Evolutionary conservation across 345 rosid species (phyloP), one percentile per base, ranked within the genome.

Genomic region (Hypericum androsaemum): DNA sequence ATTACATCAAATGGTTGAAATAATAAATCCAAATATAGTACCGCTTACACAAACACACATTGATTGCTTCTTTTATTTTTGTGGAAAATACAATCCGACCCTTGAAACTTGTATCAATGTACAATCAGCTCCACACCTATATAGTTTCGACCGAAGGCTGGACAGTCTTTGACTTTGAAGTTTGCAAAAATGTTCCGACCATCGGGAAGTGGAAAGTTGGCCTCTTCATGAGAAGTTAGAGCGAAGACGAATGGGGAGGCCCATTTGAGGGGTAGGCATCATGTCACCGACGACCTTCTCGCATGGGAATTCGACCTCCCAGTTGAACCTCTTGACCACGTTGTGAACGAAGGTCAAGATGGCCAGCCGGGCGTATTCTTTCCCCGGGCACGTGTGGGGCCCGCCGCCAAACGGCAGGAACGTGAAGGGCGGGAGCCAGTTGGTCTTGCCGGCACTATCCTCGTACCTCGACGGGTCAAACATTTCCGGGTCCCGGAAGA

Each of bases 391-490:
- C 68, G 50, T 58, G 10, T 75, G 55, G 0, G 80, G 80, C 0
- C 80, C 80, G 0, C 77, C 77, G 12, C 80, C 77, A 12, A 76
- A 76, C 7, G 80, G 77, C 5, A 76, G 75, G 40, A 76, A 69
- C 8, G 75, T 56, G 62, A 50, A 76, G 0, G 77, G 45, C 5
- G 71, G 75, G 14, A 69, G 53, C 8, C 22, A n/a, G 43, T 58
- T 69, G 0, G 32, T 22, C 32, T n/a, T n/a, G n/a, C n/a, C n/a
- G n/a, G n/a, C n/a, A n/a, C 40, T 61, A 0, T 71, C 73, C 0
- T 64, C 69, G 37, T 69, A 47, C 61, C 77, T 69, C 0, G 75
- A 56, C n/a, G 80, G 80, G 39, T 76, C 60, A 43, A 76, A 64
- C 10, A 51, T 58, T 16, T 69, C 75, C 11, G 77, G 77, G 12